These are phyloP conservation scores for Phytophthora constricta DNA, from an alignment of 352 stramenopile genomes.

Conservation along the genomic window DNA sequence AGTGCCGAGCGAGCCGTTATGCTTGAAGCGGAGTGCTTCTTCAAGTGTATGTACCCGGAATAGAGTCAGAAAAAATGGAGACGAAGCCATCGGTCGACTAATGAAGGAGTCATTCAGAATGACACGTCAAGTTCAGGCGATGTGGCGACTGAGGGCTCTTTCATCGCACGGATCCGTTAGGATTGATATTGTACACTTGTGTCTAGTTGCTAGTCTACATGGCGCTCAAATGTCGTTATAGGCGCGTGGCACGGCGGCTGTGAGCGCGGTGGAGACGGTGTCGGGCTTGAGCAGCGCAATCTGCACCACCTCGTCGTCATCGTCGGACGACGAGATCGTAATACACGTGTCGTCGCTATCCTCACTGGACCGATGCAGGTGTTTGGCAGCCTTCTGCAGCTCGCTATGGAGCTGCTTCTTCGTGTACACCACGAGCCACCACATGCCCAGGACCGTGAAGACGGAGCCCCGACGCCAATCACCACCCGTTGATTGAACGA, in stretches of 20 bases:
- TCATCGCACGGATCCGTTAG: background rate
- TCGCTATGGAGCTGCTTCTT: slow-evolving; percentile 51
- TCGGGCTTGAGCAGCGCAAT: slow-evolving; percentile 22
- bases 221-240: slow-evolving; percentile 31
- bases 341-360: slow-evolving; percentile 40
- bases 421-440: slow-evolving; percentile 60
- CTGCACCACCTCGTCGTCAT: slow-evolving; percentile 33
- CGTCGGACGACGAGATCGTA: slow-evolving; percentile 36
- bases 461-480: slow-evolving; percentile 42
- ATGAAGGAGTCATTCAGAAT: too few relatives aligned
- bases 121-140: too few relatives aligned
- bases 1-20: too few relatives aligned
- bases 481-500: slow-evolving; percentile 35
- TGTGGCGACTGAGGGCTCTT: too few relatives aligned
- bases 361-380: slow-evolving; percentile 33
- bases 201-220: slow-evolving; percentile 32
- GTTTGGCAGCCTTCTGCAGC: slow-evolving; percentile 35
- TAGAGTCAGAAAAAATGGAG: too few relatives aligned
- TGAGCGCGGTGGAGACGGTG: slow-evolving; percentile 27
- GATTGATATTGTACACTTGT: slow-evolving; percentile 38
- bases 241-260: slow-evolving; percentile 19
- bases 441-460: slow-evolving; percentile 52
- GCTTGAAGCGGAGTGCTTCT: too few relatives aligned
- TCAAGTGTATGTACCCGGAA: too few relatives aligned
- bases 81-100: too few relatives aligned